A percentile compares a stretch with the other conserved stretches of the same genome.
These are phyloP conservation scores for Pholiota molesta DNA, from an alignment of 768 basidiomycete genomes.

Conservation along the genomic window DNA sequence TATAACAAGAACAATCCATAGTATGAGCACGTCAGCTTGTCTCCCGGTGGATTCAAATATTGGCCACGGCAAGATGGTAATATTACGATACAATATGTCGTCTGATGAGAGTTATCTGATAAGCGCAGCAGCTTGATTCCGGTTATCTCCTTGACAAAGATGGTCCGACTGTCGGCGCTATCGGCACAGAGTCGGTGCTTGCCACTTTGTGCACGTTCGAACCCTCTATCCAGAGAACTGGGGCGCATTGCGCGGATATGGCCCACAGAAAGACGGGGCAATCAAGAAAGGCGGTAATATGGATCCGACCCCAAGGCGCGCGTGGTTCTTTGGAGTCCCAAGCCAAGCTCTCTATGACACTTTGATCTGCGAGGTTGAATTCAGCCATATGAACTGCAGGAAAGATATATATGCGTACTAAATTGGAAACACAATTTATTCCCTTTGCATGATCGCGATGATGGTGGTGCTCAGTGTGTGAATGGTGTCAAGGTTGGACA, in stretches of 20 bases:
- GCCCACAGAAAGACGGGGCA: too few species aligned
- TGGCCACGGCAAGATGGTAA: constrained; percentile 1
- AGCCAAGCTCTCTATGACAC: too few species aligned
- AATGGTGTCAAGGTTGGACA: too few species aligned
- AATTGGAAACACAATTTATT: too few species aligned
- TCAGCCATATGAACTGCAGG: too few species aligned
- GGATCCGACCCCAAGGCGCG: too few species aligned
- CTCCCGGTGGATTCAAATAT: neutral
- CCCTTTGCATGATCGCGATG: too few species aligned
- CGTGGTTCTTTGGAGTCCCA: too few species aligned
- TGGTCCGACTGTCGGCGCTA: constrained; percentile 14
- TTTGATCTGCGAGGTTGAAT: too few species aligned
- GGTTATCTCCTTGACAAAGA: constrained; percentile 14
- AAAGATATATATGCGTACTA: too few species aligned
- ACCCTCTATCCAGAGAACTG: neutral
- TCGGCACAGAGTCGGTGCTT: neutral
- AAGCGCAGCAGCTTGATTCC: constrained; percentile 8
- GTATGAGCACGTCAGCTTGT: constrained; percentile 7
- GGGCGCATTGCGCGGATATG: neutral
- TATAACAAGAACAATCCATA: constrained; percentile 8
- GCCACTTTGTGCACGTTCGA: neutral
- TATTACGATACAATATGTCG: constrained; percentile 4
- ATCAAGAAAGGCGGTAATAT: too few species aligned
- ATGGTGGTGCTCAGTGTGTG: too few species aligned
- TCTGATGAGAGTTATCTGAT: constrained; percentile 20